Evolutionary conservation across 169 alveolate species (phyloP), one percentile per base, ranked within the genome.

Genomic region (Besnoitia besnoiti): DNA sequence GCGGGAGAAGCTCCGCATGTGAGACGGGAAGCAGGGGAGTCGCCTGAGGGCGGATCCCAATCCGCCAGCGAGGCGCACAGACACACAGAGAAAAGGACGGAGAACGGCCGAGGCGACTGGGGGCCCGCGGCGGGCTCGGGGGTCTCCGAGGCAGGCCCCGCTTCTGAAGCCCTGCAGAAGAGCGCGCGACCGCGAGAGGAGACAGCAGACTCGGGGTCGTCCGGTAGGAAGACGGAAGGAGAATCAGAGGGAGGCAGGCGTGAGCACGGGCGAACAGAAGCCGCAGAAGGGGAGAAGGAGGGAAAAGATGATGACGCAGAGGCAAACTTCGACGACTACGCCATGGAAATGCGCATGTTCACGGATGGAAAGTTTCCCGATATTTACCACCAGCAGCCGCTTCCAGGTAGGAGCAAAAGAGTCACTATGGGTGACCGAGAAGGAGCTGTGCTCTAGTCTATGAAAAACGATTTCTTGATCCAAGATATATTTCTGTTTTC

Each of bases 281-380:
- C 46, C n/a, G 44, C 24, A 35, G 44, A 67, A n/a, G 44, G 42
- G 55, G 59, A 30, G 40, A 39, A 39, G 87, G 87, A 37, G 35
- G 59, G 40, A 35, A 77, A 37, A 77, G 87, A 77, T 10, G 50
- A 37, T 4, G 87, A 37, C 35, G 87, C 40, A 77, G 40, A 39
- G 59, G n/a, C 44, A 77, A 35, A 44, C 10, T 24, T 19, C 77
- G 93, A 90, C 44, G 89, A 33, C 51, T 82, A 90, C 62, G 93
- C 85, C 5, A 82, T 47, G 79, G 93, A 61, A 44, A 30, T 90
- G 84, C 80, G 67, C 61, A 90, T 82, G 51, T 90, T 62, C 89
- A 90, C 93, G 12, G 93, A 90, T 44, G 93, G 93, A 16, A 67
- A 42, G 62, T 59, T 90, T 46, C 93, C 93, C 39, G 79, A 37